Conservation (phyloP, 208 protist genomes). For the Phytomonas francai region DNA sequence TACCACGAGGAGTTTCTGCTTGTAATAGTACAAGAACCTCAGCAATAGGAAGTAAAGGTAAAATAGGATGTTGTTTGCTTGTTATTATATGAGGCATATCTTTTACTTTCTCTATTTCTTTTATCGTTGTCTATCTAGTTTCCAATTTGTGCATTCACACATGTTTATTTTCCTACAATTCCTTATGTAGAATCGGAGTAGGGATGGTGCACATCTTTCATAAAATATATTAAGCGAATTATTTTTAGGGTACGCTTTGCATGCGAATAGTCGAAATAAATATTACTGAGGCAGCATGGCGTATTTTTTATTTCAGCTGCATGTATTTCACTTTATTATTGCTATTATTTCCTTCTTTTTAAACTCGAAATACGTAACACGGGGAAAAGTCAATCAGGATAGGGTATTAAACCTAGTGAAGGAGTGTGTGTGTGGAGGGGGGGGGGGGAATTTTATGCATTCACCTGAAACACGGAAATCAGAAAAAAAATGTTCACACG, state of each 20-base stretch:
- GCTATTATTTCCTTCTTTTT: background rate
- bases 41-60: slow-evolving; percentile 21
- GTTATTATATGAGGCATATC: background rate
- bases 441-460: background rate
- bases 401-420: background rate
- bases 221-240: background rate
- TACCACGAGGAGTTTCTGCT: slow-evolving; percentile 65
- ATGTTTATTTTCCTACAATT: background rate
- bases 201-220: background rate
- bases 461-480: too few species aligned
- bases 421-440: background rate
- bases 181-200: background rate
- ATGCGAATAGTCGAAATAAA: background rate
- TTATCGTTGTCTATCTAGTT: background rate
- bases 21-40: slow-evolving; percentile 74
- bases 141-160: background rate
- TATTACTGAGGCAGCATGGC: background rate
- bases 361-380: background rate
- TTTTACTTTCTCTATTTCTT: background rate
- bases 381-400: background rate
- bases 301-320: background rate
- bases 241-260: background rate
- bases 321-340: background rate
- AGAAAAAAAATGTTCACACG: background rate
- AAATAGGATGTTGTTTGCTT: background rate